phyloP scores from a whole-genome alignment of 2,329 filamentous ascomycete genomes.

The Pseudocercospora vitis region DNA sequence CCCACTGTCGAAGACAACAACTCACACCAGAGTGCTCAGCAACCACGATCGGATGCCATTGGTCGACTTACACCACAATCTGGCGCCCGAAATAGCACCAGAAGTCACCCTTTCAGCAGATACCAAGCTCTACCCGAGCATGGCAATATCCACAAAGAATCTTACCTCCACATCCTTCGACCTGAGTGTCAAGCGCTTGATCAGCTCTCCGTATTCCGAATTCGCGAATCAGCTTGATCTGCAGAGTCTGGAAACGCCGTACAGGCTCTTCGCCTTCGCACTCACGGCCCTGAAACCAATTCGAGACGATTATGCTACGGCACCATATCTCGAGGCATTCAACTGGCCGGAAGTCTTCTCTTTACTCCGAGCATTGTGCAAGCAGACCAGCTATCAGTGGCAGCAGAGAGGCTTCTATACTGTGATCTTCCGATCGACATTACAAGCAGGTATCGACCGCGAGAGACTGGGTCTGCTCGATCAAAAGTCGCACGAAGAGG shows the following conservation, averaged over 20 bases:
- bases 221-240: conserved; percentile 72
- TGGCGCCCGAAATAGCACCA: neutral
- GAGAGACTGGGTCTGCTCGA: conserved; percentile 71
- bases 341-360: conserved; percentile 69
- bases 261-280: conserved; percentile 69
- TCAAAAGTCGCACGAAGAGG: conserved; percentile 76
- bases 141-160: neutral
- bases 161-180: conserved; percentile 6
- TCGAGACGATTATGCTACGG: conserved; percentile 72
- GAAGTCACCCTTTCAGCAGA: neutral
- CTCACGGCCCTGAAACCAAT: conserved; percentile 64
- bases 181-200: conserved; percentile 25
- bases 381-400: conserved; percentile 21
- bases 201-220: conserved; percentile 70
- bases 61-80: neutral
- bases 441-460: conserved; percentile 66
- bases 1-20: neutral
- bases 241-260: conserved; percentile 62
- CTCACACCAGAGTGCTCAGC: neutral
- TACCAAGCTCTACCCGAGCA: no score
- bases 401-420: conserved; percentile 64
- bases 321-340: conserved; percentile 70
- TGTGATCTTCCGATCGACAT: conserved; percentile 76
- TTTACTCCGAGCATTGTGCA: conserved; percentile 54
- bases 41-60: neutral